Conservation (phyloP, 2,329 filamentous ascomycete species). For the Talaromyces sp. region DNA sequence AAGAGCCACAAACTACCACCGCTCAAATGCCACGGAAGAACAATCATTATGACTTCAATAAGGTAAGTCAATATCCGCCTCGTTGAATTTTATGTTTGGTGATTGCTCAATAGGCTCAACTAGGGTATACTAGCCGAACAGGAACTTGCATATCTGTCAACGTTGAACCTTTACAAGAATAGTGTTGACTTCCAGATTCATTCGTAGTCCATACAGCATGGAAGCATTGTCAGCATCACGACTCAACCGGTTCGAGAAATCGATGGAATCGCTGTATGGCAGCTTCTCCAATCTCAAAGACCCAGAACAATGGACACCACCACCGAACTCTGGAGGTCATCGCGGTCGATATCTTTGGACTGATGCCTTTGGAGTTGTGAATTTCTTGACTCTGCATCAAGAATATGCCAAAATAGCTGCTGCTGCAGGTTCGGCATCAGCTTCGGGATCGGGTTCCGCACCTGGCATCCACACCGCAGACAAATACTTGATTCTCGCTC, state of each 20-base stretch:
- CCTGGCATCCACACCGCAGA: conserved; percentile 19
- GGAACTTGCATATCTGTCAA: neutral
- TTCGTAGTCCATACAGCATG: neutral
- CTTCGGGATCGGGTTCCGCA: neutral
- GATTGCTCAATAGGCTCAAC: neutral
- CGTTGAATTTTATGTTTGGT: neutral
- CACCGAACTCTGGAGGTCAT: conserved; percentile 52
- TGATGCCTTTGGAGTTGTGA: conserved; percentile 59
- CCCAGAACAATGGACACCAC: conserved; percentile 47
- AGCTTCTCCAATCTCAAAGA: conserved; percentile 31
- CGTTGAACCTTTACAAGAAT: neutral
- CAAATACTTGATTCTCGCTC: conserved; percentile 51
- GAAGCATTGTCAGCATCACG: conserved; percentile 23
- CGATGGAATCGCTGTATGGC: conserved; percentile 43
- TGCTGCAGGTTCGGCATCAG: neutral
- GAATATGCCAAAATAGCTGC: conserved; percentile 29
- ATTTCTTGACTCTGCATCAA: conserved; percentile 54
- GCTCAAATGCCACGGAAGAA: neutral
- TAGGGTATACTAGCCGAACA: conserved; percentile 22
- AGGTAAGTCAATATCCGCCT: neutral
- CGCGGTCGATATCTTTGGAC: conserved; percentile 61
- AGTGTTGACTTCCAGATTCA: neutral
- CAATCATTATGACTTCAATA: conserved; percentile 17
- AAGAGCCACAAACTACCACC: conserved; percentile 12
- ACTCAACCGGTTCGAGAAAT: conserved; percentile 32